Percentiles rank a stretch among this genome's conserved stretches.
Conservation (phyloP, 306 rosid species). For the Vicia faba region DNA sequence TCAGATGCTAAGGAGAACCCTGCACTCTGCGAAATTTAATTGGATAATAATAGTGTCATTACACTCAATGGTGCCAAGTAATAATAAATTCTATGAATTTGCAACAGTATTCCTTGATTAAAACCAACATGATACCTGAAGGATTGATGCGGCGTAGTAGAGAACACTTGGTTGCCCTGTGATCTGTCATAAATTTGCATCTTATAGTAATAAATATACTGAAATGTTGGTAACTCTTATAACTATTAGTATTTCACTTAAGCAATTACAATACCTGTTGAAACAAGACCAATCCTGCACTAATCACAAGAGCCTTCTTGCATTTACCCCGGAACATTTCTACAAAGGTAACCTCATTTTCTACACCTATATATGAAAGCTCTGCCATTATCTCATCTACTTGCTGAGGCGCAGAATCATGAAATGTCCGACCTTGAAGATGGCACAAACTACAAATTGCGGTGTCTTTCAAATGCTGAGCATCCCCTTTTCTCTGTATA, state of each 20-base stretch:
- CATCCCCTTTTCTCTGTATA: constrained; percentile 73
- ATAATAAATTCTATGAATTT: constrained; percentile 20
- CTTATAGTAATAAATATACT: constrained; percentile 37
- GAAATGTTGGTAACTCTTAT: constrained; percentile 23
- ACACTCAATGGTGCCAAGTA: constrained; percentile 26
- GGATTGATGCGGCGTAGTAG: constrained; percentile 89
- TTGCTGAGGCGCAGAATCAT: constrained; percentile 62
- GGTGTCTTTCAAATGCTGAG: constrained; percentile 48
- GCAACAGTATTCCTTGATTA: constrained; percentile 26
- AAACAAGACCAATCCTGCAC: constrained; percentile 86
- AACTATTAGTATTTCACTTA: constrained; percentile 36
- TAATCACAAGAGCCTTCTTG: constrained; percentile 75
- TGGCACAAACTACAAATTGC: constrained; percentile 60
- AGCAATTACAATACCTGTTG: constrained; percentile 75
- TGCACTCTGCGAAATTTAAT: constrained; percentile 64
- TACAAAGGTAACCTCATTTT: constrained; percentile 57
- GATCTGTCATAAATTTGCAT: constrained; percentile 61
- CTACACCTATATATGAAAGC: constrained; percentile 70
- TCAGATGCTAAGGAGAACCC: constrained; percentile 93
- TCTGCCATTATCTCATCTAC: constrained; percentile 84
- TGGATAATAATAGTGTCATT: constrained; percentile 35
- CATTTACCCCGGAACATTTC: constrained; percentile 85
- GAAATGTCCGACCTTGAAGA: constrained; percentile 63
- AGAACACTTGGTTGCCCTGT: constrained; percentile 99
- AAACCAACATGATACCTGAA: constrained; percentile 67